Evolutionary conservation across 2,329 filamentous ascomycete species (phyloP), one percentile per base, ranked within the genome.

Genomic region (Talaromyces sp.): DNA sequence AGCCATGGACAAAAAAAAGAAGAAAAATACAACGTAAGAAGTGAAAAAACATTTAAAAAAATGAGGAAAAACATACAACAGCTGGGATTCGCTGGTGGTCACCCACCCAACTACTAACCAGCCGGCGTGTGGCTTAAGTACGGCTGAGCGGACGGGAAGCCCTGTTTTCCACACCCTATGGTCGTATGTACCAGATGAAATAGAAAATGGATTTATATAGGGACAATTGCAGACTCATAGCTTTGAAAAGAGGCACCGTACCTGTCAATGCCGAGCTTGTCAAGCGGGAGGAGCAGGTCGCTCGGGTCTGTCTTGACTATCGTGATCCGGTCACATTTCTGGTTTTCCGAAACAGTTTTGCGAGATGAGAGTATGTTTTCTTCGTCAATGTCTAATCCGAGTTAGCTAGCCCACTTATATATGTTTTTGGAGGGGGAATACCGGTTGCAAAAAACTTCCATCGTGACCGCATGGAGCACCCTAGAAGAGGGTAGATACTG

Each of bases 401-500:
- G 29, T 58, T 9, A 62, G 41, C 27, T 14, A 53, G 19, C 19
- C 11, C 14, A 11, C 27, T 26, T 49, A 14, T 24, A 1, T 29
- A 17, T 51, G 29, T 27, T 27, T 27, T 27, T 27, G 10, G 26
- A 49, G 49, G 19, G 6, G 10, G 56, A 8, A 41, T 68, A 82
- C 81, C 81, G 58, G 89, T 91, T 1, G 84, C 89, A 32, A 87
- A 73, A 65, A 93, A 92, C 1, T 76, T 81, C 93, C 93, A 98
- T 3, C 72, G 75, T 1, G 84, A 81, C 0, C 90, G 82, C 62
- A 89, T 84, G 0, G 80, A 74, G 66, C 89, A 90, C 21, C 87
- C 91, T 0, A 99, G 81, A 1, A 98, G 82, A 2, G 93, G 89
- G 70, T 98, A 99, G 67, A 99, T 96, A 67, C 89, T 89, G 66